Evolutionary conservation across 805 yeast species (phyloP), one percentile per base, ranked within the genome.

Genomic region (Starmerella stigmatis): DNA sequence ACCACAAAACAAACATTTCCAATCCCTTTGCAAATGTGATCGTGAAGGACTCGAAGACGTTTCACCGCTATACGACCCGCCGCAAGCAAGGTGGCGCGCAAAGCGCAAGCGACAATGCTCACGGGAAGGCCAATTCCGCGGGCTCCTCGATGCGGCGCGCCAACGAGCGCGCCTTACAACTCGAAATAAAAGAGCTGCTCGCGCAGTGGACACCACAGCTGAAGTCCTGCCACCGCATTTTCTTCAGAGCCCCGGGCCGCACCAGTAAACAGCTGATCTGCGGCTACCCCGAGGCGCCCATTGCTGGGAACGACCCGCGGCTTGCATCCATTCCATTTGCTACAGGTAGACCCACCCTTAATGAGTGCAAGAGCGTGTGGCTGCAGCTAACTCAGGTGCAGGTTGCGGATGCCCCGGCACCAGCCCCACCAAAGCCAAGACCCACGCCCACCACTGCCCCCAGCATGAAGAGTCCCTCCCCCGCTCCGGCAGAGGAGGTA

Each of bases 21-120:
- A 15, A 94, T 80, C 16, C 73, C 70, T 41, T 50, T 40, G 55
- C 59, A 13, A 55, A 57, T 45, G 47, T 63, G 32, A 47, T 55
- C 3, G 62, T 88, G 8, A 43, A 86, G 2, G 80, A 69, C 15
- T 85, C 86, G 47, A 89, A 86, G 57, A 82, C 96, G 0, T 85
- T 84, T 62, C 98, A 89, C 61, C 71, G 97, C 53, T 92, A 92
- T 59, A 92, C 98, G 2, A 86, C 96, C 1, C 78, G 98, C 67
- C 74, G 96, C 52, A 92, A 92, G 59, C 98, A 92, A 63, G 98
- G 98, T 69, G 98, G 98, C 1, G 75, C 96, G 0, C 98, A 92
- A 61, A 76, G 88, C 52, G 88, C 96, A 1, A 81, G 76, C 63
- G 98, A 92, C 63, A 85, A 81, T 58, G 82, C 94, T 1, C 76